These are phyloP conservation scores for Pythium periplocum DNA, from an alignment of 352 stramenopile genomes.

Conservation along the genomic window DNA sequence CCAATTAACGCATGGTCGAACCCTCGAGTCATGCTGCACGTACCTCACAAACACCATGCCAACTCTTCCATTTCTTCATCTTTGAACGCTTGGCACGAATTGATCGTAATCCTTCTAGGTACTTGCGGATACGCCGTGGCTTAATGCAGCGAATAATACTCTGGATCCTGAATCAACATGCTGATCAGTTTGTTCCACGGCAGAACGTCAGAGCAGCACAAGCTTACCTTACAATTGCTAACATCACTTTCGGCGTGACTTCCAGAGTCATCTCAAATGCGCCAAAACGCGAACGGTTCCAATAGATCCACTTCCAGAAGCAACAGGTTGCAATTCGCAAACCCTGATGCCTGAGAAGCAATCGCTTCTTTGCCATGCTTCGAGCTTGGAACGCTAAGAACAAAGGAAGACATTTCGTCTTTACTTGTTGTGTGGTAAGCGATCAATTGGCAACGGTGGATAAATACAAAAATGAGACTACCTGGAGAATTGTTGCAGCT, in stretches of 20 bases:
- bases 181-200: not conserved
- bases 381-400: slow-evolving; percentile 2
- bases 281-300: slow-evolving; percentile 19
- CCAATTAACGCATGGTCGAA: too few species aligned
- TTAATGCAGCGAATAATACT: slow-evolving; percentile 11
- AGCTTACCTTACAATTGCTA: slow-evolving; percentile 11
- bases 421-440: not conserved
- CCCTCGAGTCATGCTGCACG: too few species aligned
- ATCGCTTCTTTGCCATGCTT: not conserved
- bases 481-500: slow-evolving; percentile 13
- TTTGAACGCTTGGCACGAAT: slow-evolving; percentile 5
- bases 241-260: slow-evolving; percentile 8
- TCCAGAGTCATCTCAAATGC: slow-evolving; percentile 11
- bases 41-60: not conserved
- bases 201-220: not conserved
- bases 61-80: slow-evolving; percentile 11
- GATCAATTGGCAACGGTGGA: not conserved
- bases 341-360: slow-evolving; percentile 20
- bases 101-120: slow-evolving; percentile 6
- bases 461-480: not conserved
- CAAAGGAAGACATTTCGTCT: slow-evolving; percentile 9
- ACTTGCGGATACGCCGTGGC: slow-evolving; percentile 1
- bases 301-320: slow-evolving; percentile 36
- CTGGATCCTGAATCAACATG: slow-evolving; percentile 18
- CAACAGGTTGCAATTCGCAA: slow-evolving; percentile 23